Percentiles rank a stretch among this genome's conserved stretches.
Conservation (phyloP, 2,329 filamentous ascomycete species). For the Talaromyces sp. region DNA sequence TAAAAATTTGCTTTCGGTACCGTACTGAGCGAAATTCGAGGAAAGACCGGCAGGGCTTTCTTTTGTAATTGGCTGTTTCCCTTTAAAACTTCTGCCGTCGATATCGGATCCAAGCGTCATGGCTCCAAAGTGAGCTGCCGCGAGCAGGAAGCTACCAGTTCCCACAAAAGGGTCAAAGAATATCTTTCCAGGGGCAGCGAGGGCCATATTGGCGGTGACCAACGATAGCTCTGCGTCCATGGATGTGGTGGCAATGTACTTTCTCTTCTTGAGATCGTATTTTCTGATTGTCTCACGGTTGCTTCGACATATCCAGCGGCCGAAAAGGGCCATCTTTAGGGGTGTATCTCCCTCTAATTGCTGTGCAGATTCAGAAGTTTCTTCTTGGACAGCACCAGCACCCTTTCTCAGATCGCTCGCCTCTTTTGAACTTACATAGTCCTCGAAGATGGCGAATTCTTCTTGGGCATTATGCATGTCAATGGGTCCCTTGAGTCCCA, state of each 20-base stretch:
- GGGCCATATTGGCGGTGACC: slow-evolving; percentile 84
- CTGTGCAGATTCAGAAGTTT: background rate
- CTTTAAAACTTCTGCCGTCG: slow-evolving; percentile 82
- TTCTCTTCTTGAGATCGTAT: slow-evolving; percentile 87
- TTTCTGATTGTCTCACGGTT: slow-evolving; percentile 63
- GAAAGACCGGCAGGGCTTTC: slow-evolving; percentile 42
- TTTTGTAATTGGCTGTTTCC: slow-evolving; percentile 48
- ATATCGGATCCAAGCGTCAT: slow-evolving; percentile 84
- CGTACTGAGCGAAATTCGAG: slow-evolving; percentile 84
- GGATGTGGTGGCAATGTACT: slow-evolving; percentile 91
- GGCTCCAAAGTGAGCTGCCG: slow-evolving; percentile 86
- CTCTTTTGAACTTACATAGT: slow-evolving; percentile 58
- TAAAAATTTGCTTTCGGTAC: slow-evolving; percentile 59
- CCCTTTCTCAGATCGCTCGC: background rate
- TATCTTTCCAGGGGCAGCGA: slow-evolving; percentile 74
- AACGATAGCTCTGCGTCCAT: slow-evolving; percentile 96
- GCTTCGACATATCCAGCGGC: slow-evolving; percentile 64
- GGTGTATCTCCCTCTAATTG: background rate
- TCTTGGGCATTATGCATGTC: slow-evolving; percentile 68
- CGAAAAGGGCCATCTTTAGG: slow-evolving; percentile 64
- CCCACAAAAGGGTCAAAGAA: slow-evolving; percentile 96
- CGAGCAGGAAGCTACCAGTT: slow-evolving; percentile 87
- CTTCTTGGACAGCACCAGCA: background rate
- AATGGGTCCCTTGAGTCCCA: slow-evolving; percentile 75
- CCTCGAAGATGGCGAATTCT: slow-evolving; percentile 76